Evolutionary conservation across 1,284 basidiomycete genomes (phyloP).

Genomic region (Neolentinus lepideus): DNA sequence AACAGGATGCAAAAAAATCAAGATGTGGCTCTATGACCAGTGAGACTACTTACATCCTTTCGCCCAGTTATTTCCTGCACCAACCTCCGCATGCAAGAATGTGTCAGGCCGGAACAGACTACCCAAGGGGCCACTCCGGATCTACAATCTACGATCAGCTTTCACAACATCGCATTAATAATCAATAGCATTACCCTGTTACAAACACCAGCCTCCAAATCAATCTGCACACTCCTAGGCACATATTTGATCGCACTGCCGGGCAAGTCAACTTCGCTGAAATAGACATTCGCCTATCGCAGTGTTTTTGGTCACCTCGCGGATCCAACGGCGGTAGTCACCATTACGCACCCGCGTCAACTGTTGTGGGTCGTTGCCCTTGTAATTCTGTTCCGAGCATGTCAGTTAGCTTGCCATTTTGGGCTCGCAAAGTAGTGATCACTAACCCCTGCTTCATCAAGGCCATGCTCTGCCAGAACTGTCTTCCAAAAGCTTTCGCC

Average conservation of each 20-base stretch:
- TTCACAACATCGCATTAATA: background rate
- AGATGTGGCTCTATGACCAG: background rate
- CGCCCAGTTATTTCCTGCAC: constrained; percentile 93
- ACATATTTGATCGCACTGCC: constrained; percentile 64
- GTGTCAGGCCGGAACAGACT: constrained; percentile 86
- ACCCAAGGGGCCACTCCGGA: constrained; percentile 65
- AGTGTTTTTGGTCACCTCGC: background rate
- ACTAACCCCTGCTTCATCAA: constrained; percentile 63
- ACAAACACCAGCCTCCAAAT: constrained; percentile 88
- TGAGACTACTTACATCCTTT: constrained; percentile 66
- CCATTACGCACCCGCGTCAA: constrained; percentile 31
- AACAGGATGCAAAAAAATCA: background rate
- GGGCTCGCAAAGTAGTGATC: background rate
- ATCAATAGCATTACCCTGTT: constrained; percentile 47
- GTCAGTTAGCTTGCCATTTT: background rate
- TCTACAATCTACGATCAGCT: constrained; percentile 27
- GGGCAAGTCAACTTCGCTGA: constrained; percentile 48
- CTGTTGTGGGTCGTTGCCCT: constrained; percentile 40
- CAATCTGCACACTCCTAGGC: constrained; percentile 90
- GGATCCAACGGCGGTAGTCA: background rate
- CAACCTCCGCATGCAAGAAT: constrained; percentile 63
- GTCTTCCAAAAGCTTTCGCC: constrained; percentile 76
- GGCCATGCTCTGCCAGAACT: constrained; percentile 75
- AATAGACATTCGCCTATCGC: constrained; percentile 66
- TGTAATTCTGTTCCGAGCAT: constrained; percentile 29